A percentile compares a stretch with the other conserved stretches of the same genome.
Evolutionary conservation across 805 yeast species (phyloP).

Genomic region (Metschnikowia amazonensis): DNA sequence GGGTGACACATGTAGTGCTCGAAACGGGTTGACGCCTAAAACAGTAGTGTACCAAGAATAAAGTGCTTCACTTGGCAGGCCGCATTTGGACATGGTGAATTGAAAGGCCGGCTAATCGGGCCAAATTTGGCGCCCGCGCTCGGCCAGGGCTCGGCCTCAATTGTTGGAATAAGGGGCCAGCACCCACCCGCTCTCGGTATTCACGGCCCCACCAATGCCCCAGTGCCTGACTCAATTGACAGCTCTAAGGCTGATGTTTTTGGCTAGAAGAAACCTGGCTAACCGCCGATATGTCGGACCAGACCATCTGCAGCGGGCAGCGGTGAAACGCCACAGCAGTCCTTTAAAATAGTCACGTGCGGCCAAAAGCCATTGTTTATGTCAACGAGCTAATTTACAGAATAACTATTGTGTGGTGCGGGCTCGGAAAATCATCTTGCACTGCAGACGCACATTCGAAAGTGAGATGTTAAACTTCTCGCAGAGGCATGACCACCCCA

Average conservation of each 20-base stretch:
- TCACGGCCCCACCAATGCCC: no score
- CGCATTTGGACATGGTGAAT: neutral
- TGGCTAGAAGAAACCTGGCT: no score
- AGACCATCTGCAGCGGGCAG: neutral
- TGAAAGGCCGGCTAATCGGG: neutral
- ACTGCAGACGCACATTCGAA: neutral
- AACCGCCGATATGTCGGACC: no score
- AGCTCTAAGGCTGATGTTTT: no score
- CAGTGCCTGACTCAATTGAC: no score
- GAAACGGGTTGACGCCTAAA: no score
- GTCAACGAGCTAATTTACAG: neutral
- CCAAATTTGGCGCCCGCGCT: neutral
- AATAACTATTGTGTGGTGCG: neutral
- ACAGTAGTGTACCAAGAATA: neutral
- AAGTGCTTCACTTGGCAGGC: neutral
- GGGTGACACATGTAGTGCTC: no score
- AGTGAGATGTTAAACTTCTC: neutral
- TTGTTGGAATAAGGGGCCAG: neutral
- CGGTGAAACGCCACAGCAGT: neutral
- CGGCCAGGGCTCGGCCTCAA: neutral
- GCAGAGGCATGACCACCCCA: constrained; percentile 2
- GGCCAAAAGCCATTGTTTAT: neutral
- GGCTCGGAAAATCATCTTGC: neutral
- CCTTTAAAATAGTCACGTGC: neutral
- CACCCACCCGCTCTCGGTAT: no score